phyloP scores from a whole-genome alignment of 2,329 filamentous ascomycete genomes.

The Neonectria magnoliae region DNA sequence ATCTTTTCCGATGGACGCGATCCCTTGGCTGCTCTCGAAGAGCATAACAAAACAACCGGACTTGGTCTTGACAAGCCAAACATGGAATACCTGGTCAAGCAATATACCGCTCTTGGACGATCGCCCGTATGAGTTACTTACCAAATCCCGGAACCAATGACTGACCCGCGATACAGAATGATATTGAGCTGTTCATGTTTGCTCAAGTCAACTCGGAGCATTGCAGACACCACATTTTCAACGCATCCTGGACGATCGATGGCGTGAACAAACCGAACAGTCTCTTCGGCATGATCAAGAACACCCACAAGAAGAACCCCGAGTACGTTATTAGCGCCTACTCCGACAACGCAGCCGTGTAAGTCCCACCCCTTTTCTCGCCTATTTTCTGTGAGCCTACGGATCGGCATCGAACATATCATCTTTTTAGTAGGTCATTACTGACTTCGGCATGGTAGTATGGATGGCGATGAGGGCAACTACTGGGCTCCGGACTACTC shows the following conservation, averaged over 20 bases:
- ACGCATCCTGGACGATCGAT: constrained; percentile 95
- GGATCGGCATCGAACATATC: not conserved
- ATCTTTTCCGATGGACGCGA: constrained; percentile 72
- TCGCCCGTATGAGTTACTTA: constrained; percentile 59
- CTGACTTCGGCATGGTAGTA: constrained; percentile 25
- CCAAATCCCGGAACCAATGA: constrained; percentile 25
- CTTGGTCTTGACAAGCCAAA: constrained; percentile 88
- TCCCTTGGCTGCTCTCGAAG: constrained; percentile 77
- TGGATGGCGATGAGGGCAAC: constrained; percentile 53
- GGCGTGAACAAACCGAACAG: constrained; percentile 81
- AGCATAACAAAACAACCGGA: constrained; percentile 85
- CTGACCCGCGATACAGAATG: constrained; percentile 57
- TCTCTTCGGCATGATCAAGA: constrained; percentile 95
- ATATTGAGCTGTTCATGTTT: constrained; percentile 99
- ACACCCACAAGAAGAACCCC: constrained; percentile 87
- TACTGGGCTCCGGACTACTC: constrained; percentile 88
- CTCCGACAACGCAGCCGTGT: constrained; percentile 96
- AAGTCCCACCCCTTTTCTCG: constrained; percentile 20
- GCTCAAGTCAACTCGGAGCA: constrained; percentile 99
- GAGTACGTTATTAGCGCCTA: constrained; percentile 93
- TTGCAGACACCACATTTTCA: constrained; percentile 89
- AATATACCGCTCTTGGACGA: constrained; percentile 58
- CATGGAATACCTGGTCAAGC: constrained; percentile 91
- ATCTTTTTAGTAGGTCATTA: not conserved
- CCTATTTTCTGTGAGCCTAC: not conserved